Percentiles rank a stretch among this genome's conserved stretches.
Evolutionary conservation across 1,284 basidiomycete genomes (phyloP).

Genomic region (Ustilago hordei): DNA sequence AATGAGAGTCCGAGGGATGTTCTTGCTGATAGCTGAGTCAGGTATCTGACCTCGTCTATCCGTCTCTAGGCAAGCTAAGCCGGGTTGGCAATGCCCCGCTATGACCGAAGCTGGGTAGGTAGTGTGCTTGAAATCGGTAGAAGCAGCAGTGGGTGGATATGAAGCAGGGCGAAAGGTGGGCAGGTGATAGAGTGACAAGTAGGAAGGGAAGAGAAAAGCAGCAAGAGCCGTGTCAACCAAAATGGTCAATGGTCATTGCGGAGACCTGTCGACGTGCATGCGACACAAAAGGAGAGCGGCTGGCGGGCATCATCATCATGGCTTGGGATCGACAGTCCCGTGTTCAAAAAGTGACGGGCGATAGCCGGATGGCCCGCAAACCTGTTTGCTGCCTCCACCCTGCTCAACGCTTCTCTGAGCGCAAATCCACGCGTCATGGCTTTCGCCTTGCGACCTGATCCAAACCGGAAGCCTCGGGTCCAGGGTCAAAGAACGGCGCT

Average conservation of each 20-base stretch:
- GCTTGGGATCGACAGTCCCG: conserved; percentile 9
- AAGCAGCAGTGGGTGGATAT: background rate
- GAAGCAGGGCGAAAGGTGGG: background rate
- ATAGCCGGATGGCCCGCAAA: background rate
- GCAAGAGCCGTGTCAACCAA: background rate
- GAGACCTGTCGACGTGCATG: conserved; percentile 13
- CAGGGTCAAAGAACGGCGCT: conserved; percentile 1
- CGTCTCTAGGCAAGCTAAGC: background rate
- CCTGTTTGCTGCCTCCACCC: background rate
- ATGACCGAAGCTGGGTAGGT: background rate
- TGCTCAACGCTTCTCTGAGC: background rate
- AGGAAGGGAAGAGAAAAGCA: background rate
- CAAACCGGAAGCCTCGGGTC: background rate
- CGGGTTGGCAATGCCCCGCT: background rate
- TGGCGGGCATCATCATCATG: background rate
- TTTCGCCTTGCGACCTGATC: background rate
- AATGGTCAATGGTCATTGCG: conserved; percentile 2
- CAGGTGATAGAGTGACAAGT: background rate
- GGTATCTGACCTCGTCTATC: background rate
- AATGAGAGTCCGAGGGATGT: background rate
- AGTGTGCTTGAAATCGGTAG: background rate
- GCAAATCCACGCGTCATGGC: conserved; percentile 16
- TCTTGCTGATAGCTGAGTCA: background rate
- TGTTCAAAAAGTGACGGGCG: background rate
- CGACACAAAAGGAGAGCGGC: conserved; percentile 3